Percentiles rank a stretch among this genome's conserved stretches.
Conservation (phyloP, 2,329 filamentous ascomycete species). For the Verticillium alfalfae region DNA sequence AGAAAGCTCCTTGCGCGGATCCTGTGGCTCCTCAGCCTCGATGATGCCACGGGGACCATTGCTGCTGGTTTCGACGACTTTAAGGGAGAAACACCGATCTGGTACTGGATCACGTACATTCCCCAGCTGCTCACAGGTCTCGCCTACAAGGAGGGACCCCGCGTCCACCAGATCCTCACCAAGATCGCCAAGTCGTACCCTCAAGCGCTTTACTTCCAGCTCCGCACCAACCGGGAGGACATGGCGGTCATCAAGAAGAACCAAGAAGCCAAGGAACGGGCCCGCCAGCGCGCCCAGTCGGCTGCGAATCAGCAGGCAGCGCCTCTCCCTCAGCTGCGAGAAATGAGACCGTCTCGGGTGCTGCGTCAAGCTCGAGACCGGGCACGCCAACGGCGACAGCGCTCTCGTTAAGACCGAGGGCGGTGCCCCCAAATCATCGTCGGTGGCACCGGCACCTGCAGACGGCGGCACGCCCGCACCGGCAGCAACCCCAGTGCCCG, state of each 20-base stretch:
- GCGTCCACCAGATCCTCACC: constrained; percentile 78
- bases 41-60: constrained; percentile 79
- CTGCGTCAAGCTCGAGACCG: constrained; percentile 35
- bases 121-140: constrained; percentile 90
- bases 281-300: constrained; percentile 43
- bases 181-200: constrained; percentile 96
- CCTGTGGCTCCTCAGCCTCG: constrained; percentile 89
- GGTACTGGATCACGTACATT: constrained; percentile 99
- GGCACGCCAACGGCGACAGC: constrained; percentile 42
- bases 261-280: constrained; percentile 69
- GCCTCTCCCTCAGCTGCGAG: constrained; percentile 47
- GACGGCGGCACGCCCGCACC: background rate
- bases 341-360: constrained; percentile 39
- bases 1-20: constrained; percentile 90
- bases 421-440: constrained; percentile 17
- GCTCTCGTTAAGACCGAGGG: constrained; percentile 39
- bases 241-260: constrained; percentile 88
- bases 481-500: background rate
- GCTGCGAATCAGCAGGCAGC: constrained; percentile 36
- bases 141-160: constrained; percentile 82
- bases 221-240: constrained; percentile 90
- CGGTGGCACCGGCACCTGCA: constrained; percentile 1
- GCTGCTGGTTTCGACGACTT: constrained; percentile 88
- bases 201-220: constrained; percentile 91
- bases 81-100: constrained; percentile 94